A percentile compares a stretch with the other conserved stretches of the same genome.
Evolutionary conservation across 352 stramenopile genomes (phyloP).

Genomic region (Globisporangium carolinianum): DNA sequence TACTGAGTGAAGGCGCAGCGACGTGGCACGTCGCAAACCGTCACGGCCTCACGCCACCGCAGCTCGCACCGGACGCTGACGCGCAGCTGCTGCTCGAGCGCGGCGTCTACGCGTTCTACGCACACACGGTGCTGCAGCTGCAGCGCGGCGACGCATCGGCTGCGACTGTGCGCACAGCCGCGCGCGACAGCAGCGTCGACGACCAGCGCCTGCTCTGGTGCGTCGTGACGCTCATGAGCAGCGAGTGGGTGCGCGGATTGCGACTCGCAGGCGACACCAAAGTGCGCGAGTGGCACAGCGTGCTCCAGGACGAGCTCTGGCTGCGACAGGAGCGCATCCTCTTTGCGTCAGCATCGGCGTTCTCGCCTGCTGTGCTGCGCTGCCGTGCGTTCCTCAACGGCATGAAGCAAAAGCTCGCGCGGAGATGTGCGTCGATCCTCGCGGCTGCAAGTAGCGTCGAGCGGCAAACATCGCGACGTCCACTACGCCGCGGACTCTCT

Average conservation of each 20-base stretch:
- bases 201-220: conserved; percentile 42
- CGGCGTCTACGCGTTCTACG: conserved; percentile 50
- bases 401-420: conserved; percentile 33
- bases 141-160: background rate
- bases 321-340: conserved; percentile 42
- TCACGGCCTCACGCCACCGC: conserved; percentile 40
- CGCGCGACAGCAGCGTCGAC: background rate
- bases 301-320: conserved; percentile 52
- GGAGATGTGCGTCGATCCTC: conserved; percentile 16
- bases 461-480: background rate
- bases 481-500: background rate
- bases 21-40: conserved; percentile 37
- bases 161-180: background rate
- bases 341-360: conserved; percentile 38
- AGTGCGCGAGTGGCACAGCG: conserved; percentile 45
- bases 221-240: conserved; percentile 42
- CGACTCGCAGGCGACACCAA: conserved; percentile 30
- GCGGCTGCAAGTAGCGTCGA: background rate
- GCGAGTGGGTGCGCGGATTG: conserved; percentile 30
- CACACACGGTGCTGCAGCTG: conserved; percentile 6
- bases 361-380: conserved; percentile 29
- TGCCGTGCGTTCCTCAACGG: conserved; percentile 58
- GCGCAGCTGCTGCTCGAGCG: conserved; percentile 23
- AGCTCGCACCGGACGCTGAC: conserved; percentile 31
- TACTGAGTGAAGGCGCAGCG: conserved; percentile 51